A percentile compares a stretch with the other conserved stretches of the same genome.
These are phyloP conservation scores for Zychaea mexicana DNA, from an alignment of 371 early-diverging fungal species.

Conservation along the genomic window DNA sequence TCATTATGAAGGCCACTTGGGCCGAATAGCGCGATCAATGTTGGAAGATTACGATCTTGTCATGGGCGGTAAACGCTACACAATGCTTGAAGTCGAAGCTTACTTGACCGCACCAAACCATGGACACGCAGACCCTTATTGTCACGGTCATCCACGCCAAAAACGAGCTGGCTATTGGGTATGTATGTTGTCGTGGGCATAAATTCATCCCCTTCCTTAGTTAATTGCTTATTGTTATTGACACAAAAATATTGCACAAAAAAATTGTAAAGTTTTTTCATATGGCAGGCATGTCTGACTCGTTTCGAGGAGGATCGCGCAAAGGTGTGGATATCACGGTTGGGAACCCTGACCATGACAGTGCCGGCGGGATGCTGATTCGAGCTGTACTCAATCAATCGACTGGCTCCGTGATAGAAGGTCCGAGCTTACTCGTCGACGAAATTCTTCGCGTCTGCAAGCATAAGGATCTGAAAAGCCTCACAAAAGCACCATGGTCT, in stretches of 20 bases:
- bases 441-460: constrained; percentile 26
- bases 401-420: constrained; percentile 36
- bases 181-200: too few relatives aligned
- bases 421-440: constrained; percentile 49
- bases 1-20: constrained; percentile 1
- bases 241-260: not conserved
- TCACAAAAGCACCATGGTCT: constrained; percentile 17
- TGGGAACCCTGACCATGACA: constrained; percentile 21
- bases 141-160: constrained; percentile 27
- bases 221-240: too few relatives aligned
- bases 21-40: constrained; percentile 1
- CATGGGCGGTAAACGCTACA: constrained; percentile 15
- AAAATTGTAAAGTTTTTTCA: constrained; percentile 28
- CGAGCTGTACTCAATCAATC: constrained; percentile 31
- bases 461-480: constrained; percentile 13
- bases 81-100: constrained; percentile 27
- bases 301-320: constrained; percentile 47
- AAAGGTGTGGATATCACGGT: constrained; percentile 52
- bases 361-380: constrained; percentile 49
- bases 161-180: constrained; percentile 21
- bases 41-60: constrained; percentile 14
- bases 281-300: constrained; percentile 32
- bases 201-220: too few relatives aligned
- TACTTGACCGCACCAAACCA: constrained; percentile 21
- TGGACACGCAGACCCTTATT: constrained; percentile 24